These are phyloP conservation scores for Fusarium nygamai DNA, from an alignment of 2,329 filamentous ascomycete species.

Conservation along the genomic window DNA sequence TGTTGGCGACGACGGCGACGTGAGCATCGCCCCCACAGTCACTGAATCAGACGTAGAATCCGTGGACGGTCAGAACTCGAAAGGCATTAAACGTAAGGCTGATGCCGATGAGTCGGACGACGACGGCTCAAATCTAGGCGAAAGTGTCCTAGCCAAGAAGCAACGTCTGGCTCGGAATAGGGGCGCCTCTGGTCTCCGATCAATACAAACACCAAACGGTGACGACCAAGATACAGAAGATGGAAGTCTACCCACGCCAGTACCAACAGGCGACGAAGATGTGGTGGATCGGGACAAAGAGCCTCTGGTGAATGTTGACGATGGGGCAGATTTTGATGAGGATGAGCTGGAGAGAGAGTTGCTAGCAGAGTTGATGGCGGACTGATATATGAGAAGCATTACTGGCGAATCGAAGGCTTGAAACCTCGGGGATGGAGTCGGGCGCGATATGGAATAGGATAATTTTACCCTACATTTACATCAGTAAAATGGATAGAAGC, in stretches of 20 bases:
- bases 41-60: constrained; percentile 44
- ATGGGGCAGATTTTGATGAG: constrained; percentile 57
- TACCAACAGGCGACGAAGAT: constrained; percentile 49
- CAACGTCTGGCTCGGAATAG: constrained; percentile 58
- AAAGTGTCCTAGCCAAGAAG: constrained; percentile 61
- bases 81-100: constrained; percentile 49
- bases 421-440: constrained; percentile 2
- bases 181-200: constrained; percentile 58
- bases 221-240: constrained; percentile 47
- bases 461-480: neutral
- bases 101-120: constrained; percentile 48
- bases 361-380: constrained; percentile 66
- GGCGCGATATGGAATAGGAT: neutral
- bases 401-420: constrained; percentile 51
- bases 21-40: constrained; percentile 34
- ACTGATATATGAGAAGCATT: constrained; percentile 59
- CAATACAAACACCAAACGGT: constrained; percentile 54
- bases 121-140: constrained; percentile 45
- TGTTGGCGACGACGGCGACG: constrained; percentile 59
- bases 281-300: constrained; percentile 45
- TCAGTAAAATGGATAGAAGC: constrained; percentile 17
- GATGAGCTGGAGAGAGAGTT: constrained; percentile 72
- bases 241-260: constrained; percentile 54
- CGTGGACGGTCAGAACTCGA: constrained; percentile 41
- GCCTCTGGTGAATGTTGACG: constrained; percentile 40